A percentile compares a stretch with the other conserved stretches of the same genome.
These are phyloP conservation scores for Pichia gijzeniarum DNA, from an alignment of 805 yeast genomes.

Conservation along the genomic window DNA sequence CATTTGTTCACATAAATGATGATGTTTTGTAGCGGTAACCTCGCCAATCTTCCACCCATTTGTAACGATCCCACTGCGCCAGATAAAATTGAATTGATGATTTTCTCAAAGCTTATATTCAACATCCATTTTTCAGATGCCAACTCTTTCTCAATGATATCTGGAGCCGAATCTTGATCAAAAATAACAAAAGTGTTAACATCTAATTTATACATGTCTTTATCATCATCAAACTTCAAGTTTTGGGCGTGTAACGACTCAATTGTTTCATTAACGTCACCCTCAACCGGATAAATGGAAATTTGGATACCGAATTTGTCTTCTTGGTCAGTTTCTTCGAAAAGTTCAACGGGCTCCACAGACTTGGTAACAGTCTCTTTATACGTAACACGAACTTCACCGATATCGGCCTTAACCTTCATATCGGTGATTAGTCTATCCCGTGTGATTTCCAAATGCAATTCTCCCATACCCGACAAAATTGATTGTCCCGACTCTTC, in stretches of 20 bases:
- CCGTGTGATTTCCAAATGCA: constrained; percentile 83
- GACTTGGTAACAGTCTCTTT: constrained; percentile 53
- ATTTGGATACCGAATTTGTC: constrained; percentile 20
- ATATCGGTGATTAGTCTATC: constrained; percentile 75
- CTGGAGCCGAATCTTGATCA: constrained; percentile 26
- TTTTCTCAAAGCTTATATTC: constrained; percentile 37
- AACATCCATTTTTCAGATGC: constrained; percentile 39
- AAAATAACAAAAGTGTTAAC: constrained; percentile 45
- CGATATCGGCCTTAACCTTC: constrained; percentile 74
- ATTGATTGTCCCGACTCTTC: constrained; percentile 87
- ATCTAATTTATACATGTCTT: constrained; percentile 35
- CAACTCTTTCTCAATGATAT: constrained; percentile 18
- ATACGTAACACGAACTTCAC: constrained; percentile 84
- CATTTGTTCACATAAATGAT: constrained; percentile 48
- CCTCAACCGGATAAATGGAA: constrained; percentile 30
- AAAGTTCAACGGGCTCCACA: constrained; percentile 15
- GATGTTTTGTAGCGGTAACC: constrained; percentile 53
- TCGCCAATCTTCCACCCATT: constrained; percentile 58
- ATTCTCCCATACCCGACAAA: constrained; percentile 94
- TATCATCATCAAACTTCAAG: constrained; percentile 30
- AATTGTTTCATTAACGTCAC: constrained; percentile 25
- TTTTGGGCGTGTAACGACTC: constrained; percentile 24
- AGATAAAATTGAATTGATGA: constrained; percentile 49
- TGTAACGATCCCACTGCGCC: constrained; percentile 59
- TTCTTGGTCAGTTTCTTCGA: constrained; percentile 16